Conservation (phyloP, 192 early-diverging fungal species). For the Coemansia umbellata region DNA sequence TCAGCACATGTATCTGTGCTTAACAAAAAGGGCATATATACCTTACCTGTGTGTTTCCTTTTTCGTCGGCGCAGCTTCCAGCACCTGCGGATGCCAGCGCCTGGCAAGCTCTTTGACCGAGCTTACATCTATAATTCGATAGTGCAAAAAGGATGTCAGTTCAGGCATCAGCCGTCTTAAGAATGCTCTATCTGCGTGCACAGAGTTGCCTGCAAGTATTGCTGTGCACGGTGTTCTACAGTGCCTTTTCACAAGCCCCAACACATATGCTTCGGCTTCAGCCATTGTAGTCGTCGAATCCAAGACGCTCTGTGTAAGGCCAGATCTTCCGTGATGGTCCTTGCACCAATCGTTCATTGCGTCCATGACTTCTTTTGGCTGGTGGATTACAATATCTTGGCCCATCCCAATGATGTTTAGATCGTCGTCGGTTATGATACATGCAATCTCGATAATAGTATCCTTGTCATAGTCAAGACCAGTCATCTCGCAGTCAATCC, state of each 20-base stretch:
- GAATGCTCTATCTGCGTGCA: slow-evolving; percentile 88
- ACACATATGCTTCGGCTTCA: slow-evolving; percentile 68
- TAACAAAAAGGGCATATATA: not conserved
- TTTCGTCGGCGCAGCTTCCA: slow-evolving; percentile 59
- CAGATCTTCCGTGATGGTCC: slow-evolving; percentile 80
- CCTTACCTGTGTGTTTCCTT: slow-evolving; percentile 48
- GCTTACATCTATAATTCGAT: slow-evolving; percentile 85
- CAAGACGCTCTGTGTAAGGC: slow-evolving; percentile 73
- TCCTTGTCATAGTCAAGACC: slow-evolving; percentile 58
- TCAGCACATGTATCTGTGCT: no score
- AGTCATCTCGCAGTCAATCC: slow-evolving; percentile 55
- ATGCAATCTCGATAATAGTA: slow-evolving; percentile 86
- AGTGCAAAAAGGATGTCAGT: slow-evolving; percentile 73
- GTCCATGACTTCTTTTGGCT: slow-evolving; percentile 71
- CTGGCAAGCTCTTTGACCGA: slow-evolving; percentile 84
- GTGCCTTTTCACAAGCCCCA: slow-evolving; percentile 71
- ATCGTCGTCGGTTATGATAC: slow-evolving; percentile 83
- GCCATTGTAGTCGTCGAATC: slow-evolving; percentile 59
- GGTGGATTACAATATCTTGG: slow-evolving; percentile 69
- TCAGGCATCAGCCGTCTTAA: slow-evolving; percentile 75
- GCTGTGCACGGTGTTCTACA: slow-evolving; percentile 58
- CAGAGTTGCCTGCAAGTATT: slow-evolving; percentile 87
- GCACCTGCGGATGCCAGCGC: slow-evolving; percentile 69
- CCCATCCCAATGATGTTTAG: slow-evolving; percentile 79
- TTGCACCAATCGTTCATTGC: slow-evolving; percentile 91